phyloP scores from a whole-genome alignment of 768 basidiomycete species.

The Boletus rex-veris region DNA sequence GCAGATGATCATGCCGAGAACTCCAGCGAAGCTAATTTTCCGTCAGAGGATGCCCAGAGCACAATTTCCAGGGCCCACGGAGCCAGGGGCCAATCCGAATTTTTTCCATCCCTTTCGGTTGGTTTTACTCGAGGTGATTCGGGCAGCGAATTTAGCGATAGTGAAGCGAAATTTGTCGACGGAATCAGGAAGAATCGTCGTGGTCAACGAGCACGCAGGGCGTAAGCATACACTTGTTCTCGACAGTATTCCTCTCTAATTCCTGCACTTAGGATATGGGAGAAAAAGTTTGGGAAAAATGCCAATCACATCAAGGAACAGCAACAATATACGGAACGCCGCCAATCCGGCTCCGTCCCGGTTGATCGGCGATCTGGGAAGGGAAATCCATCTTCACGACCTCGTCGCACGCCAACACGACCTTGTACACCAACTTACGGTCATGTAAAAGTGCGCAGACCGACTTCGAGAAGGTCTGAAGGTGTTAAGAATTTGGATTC shows the following conservation, averaged over 20 bases:
- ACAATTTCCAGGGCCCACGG: slow-evolving; percentile 24
- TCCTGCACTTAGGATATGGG: slow-evolving; percentile 75
- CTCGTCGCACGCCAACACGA: not conserved
- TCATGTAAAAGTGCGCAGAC: not conserved
- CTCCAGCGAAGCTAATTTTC: slow-evolving; percentile 14
- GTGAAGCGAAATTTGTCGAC: slow-evolving; percentile 52
- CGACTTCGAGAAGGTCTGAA: not conserved
- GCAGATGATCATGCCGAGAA: slow-evolving; percentile 24
- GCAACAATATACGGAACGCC: slow-evolving; percentile 20
- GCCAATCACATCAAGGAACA: slow-evolving; percentile 88
- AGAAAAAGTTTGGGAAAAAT: slow-evolving; percentile 88
- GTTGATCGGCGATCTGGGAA: slow-evolving; percentile 20
- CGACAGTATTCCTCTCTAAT: not conserved
- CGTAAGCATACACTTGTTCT: slow-evolving; percentile 55
- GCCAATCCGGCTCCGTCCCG: slow-evolving; percentile 8
- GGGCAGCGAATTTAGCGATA: slow-evolving; percentile 72
- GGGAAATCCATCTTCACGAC: slow-evolving; percentile 1
- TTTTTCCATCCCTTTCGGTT: slow-evolving; percentile 84
- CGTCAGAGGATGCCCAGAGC: slow-evolving; percentile 8
- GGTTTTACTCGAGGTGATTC: slow-evolving; percentile 83
- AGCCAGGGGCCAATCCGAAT: slow-evolving; percentile 45
- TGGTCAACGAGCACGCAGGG: slow-evolving; percentile 90
- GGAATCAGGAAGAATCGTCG: slow-evolving; percentile 77
- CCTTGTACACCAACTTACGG: not conserved
- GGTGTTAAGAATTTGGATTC: not conserved